Conservation (phyloP, 83 land plant genomes). For the Picea mariana region DNA sequence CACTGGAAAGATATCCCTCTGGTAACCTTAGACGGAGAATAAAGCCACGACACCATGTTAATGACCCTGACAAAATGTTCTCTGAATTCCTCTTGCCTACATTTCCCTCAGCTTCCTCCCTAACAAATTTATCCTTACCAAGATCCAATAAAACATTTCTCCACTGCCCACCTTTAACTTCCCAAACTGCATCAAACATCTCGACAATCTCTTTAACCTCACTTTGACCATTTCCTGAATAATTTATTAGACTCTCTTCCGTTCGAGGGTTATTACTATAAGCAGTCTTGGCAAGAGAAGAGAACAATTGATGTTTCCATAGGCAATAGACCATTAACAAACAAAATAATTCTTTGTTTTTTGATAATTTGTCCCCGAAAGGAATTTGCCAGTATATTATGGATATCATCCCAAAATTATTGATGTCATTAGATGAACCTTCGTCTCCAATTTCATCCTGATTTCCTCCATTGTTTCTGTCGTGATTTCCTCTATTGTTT, state of each 20-base stretch:
- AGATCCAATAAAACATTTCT: conserved; percentile 44
- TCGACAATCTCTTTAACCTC: background rate
- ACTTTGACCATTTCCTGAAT: background rate
- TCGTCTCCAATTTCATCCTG: background rate
- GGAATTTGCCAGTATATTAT: conserved; percentile 7
- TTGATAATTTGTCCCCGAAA: background rate
- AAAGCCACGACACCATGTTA: background rate
- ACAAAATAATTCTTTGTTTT: background rate
- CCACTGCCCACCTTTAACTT: conserved; percentile 75
- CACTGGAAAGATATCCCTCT: too few species aligned
- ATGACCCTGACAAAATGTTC: background rate
- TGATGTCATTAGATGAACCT: background rate
- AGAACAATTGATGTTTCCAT: background rate
- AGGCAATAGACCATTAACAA: background rate
- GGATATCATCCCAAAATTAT: background rate
- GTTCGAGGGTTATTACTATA: background rate
- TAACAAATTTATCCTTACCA: conserved; percentile 51
- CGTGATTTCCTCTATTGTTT: background rate
- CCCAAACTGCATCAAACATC: conserved; percentile 45
- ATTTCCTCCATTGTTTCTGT: background rate
- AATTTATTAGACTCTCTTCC: background rate
- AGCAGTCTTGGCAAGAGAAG: conserved; percentile 1
- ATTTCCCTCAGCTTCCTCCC: conserved; percentile 1
- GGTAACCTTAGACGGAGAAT: too few species aligned
- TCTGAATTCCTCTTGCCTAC: background rate